phyloP scores from a whole-genome alignment of 225 moss, liverwort and hornwort genomes.

The Pseudisothecium myosuroides region DNA sequence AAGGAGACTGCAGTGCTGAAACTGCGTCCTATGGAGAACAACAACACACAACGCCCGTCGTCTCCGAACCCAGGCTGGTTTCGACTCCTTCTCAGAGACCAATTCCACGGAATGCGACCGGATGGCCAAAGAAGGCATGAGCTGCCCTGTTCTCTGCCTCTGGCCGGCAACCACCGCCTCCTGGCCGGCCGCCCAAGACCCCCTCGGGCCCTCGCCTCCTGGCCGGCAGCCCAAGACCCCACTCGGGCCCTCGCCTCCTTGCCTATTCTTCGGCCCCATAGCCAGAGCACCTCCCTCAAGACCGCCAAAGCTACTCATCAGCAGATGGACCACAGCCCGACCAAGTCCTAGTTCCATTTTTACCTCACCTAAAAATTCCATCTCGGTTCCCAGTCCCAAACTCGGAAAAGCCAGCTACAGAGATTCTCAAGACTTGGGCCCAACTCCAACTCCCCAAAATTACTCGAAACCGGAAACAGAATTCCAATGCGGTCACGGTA shows the following conservation, averaged over 20 bases:
- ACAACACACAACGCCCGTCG: not conserved
- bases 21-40: not conserved
- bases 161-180: not conserved
- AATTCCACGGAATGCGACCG: slow-evolving; percentile 12
- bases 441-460: not conserved
- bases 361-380: not conserved
- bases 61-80: not conserved
- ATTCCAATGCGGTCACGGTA: not conserved
- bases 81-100: slow-evolving; percentile 17
- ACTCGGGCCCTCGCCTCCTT: not conserved
- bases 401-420: too few species aligned
- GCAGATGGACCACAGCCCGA: not conserved
- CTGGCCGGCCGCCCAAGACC: slow-evolving; percentile 21
- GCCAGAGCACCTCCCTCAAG: not conserved
- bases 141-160: not conserved
- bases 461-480: not conserved
- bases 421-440: not conserved
- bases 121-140: not conserved
- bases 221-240: slow-evolving; percentile 19
- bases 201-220: slow-evolving; percentile 6
- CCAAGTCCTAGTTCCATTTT: not conserved
- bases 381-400: not conserved
- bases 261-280: not conserved
- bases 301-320: slow-evolving; percentile 4
- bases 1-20: not conserved